Conservation (phyloP, 208 protist species). For the Lotmaria passim region DNA sequence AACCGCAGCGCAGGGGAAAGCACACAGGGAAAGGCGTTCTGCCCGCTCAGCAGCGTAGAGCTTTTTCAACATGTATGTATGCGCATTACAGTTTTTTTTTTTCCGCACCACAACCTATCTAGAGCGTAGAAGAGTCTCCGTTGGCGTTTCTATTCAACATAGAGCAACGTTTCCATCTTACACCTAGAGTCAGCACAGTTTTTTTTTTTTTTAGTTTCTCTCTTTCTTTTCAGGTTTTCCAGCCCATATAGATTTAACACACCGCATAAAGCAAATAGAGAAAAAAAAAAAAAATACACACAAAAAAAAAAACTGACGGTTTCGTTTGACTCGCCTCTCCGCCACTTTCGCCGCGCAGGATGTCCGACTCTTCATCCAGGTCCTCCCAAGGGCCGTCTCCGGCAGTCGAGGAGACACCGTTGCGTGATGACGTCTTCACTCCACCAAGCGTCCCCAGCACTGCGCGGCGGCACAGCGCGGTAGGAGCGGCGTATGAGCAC, state of each 20-base stretch:
- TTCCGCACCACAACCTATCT: too few relatives aligned
- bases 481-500: neutral
- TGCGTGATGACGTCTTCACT: neutral
- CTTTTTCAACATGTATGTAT: too few relatives aligned
- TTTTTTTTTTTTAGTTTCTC: neutral
- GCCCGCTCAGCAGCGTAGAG: too few relatives aligned
- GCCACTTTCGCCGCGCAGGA: neutral
- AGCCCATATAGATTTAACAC: too few relatives aligned
- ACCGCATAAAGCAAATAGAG: too few relatives aligned
- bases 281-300: neutral
- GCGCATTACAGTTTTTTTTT: too few relatives aligned
- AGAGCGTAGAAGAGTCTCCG: too few relatives aligned
- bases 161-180: too few relatives aligned
- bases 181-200: too few relatives aligned
- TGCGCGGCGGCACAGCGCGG: slow-evolving; percentile 4
- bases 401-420: neutral
- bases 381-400: neutral
- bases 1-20: too few relatives aligned
- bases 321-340: neutral
- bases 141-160: too few relatives aligned
- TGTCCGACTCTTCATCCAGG: neutral
- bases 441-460: slow-evolving; percentile 18
- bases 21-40: too few relatives aligned
- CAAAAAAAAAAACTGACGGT: neutral
- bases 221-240: neutral